Percentiles rank a stretch among this genome's conserved stretches.
These are phyloP conservation scores for Tilletiaria anomala DNA, from an alignment of 1,284 basidiomycete genomes.

Conservation along the genomic window DNA sequence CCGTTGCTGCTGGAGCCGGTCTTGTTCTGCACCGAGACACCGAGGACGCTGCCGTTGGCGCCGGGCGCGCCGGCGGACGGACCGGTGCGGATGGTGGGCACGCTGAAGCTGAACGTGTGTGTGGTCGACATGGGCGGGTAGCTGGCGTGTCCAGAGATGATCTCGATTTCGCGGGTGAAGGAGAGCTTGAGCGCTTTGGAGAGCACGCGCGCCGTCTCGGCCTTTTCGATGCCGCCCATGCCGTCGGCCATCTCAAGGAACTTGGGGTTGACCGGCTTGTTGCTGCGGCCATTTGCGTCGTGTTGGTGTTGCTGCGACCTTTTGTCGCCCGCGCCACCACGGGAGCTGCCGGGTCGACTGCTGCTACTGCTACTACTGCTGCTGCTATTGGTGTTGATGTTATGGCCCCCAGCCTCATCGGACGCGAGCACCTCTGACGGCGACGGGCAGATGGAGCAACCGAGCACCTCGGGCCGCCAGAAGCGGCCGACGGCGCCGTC, in stretches of 20 bases:
- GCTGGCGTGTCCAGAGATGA: conserved; percentile 41
- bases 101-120: conserved; percentile 71
- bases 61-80: conserved; percentile 8
- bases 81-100: conserved; percentile 17
- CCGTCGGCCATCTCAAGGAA: conserved; percentile 35
- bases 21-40: conserved; percentile 20
- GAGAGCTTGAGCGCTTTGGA: conserved; percentile 48
- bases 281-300: conserved; percentile 19
- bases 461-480: conserved; percentile 76
- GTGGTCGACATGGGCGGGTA: conserved; percentile 55
- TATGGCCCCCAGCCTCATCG: no score
- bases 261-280: conserved; percentile 23
- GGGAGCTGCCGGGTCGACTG: not conserved
- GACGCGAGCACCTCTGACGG: no score
- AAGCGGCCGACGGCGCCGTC: conserved; percentile 78
- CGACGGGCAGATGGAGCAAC: conserved; percentile 39
- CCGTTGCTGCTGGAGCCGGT: conserved; percentile 40
- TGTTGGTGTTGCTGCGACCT: conserved; percentile 1
- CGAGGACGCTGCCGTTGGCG: conserved; percentile 1
- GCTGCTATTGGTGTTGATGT: no score
- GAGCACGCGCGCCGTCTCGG: conserved; percentile 26
- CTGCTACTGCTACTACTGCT: not conserved
- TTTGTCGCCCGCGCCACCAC: not conserved
- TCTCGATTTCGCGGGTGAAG: conserved; percentile 81
- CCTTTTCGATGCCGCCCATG: conserved; percentile 23